Conservation (phyloP, 371 early-diverging fungal species). For the Mucor velutinosus region DNA sequence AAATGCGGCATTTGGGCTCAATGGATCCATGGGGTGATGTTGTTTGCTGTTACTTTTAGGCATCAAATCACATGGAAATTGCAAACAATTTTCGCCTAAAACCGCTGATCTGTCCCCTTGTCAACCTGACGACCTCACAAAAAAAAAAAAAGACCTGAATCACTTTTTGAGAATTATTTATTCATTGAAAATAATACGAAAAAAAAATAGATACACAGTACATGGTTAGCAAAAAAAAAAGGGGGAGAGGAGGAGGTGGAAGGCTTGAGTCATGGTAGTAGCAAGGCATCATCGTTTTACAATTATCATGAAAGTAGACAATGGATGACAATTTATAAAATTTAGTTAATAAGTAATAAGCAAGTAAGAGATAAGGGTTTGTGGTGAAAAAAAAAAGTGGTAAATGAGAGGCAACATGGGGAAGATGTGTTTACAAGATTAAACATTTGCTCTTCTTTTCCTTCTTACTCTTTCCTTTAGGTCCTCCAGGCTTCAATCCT, state of each 20-base stretch:
- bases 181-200: not conserved
- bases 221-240: not conserved
- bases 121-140: not conserved
- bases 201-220: slow-evolving; percentile 1
- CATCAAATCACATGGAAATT: not conserved
- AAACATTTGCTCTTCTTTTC: slow-evolving; percentile 43
- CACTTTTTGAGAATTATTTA: not conserved
- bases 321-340: not conserved
- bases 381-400: not conserved
- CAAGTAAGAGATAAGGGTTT: not conserved
- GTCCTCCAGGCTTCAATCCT: slow-evolving; percentile 27
- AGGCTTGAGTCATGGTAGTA: not conserved
- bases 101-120: not conserved
- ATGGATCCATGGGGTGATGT: not conserved
- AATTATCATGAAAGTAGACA: not conserved
- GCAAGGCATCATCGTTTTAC: not conserved
- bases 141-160: not conserved
- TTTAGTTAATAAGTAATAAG: slow-evolving; percentile 7
- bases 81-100: not conserved
- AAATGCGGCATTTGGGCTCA: not conserved
- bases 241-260: too few relatives aligned
- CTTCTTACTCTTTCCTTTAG: slow-evolving; percentile 33
- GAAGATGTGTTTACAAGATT: slow-evolving; percentile 27
- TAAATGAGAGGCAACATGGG: not conserved
- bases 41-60: not conserved